These are phyloP conservation scores for Wickerhamomyces sp. DNA, from an alignment of 1,139 yeast species.

Conservation along the genomic window DNA sequence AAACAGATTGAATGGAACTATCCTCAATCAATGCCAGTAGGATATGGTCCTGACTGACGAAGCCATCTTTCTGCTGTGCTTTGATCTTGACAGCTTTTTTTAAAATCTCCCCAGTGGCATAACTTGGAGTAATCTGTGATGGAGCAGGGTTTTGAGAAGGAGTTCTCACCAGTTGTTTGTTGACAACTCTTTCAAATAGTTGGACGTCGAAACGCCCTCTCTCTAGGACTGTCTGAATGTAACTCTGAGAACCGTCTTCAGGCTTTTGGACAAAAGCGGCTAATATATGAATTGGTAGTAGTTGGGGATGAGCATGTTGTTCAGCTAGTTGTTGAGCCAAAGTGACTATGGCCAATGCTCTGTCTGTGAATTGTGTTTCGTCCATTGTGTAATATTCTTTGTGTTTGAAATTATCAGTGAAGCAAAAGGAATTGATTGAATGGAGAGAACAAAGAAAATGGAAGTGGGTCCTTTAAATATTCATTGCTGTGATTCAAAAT, in stretches of 20 bases:
- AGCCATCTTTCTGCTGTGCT: slow-evolving; percentile 84
- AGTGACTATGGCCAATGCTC: slow-evolving; percentile 78
- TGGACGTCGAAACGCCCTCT: slow-evolving; percentile 89
- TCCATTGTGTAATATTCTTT: slow-evolving; percentile 30
- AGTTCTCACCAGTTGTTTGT: slow-evolving; percentile 72
- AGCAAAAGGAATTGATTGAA: too few species aligned
- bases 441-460: neutral
- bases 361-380: slow-evolving; percentile 84
- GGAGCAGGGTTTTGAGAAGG: slow-evolving; percentile 92
- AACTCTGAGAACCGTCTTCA: slow-evolving; percentile 56
- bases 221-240: slow-evolving; percentile 79
- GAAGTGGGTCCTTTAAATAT: neutral
- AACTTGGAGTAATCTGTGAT: slow-evolving; percentile 61
- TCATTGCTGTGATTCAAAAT: neutral
- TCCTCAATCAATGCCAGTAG: slow-evolving; percentile 83
- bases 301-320: slow-evolving; percentile 78
- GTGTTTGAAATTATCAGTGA: neutral
- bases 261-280: slow-evolving; percentile 87
- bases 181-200: slow-evolving; percentile 70
- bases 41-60: slow-evolving; percentile 91
- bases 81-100: slow-evolving; percentile 69
- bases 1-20: slow-evolving; percentile 58
- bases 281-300: slow-evolving; percentile 79
- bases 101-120: slow-evolving; percentile 65
- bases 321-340: slow-evolving; percentile 78